Evolutionary conservation across 1,284 basidiomycete species (phyloP), one percentile per base, ranked within the genome.

Genomic region (Leccinum subspadiceum): DNA sequence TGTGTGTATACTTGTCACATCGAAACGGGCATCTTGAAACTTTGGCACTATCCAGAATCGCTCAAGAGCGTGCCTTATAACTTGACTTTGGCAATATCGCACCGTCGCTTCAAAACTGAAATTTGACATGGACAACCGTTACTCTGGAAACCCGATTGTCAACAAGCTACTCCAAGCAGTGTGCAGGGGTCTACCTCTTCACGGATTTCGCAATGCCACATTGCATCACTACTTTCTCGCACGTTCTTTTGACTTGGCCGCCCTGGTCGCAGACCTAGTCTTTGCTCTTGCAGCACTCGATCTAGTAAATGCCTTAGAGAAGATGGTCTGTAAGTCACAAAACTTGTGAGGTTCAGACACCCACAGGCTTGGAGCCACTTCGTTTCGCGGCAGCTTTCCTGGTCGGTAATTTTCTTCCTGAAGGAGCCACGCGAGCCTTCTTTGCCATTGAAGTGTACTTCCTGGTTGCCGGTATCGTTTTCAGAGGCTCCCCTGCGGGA

Each of bases 351-450:
- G 17, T 44, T 54, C 66, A 68, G 26, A 41, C 22, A 53, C 68
- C 6, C 41, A 68, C 68, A 66, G 68, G 74, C 65, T 72, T 73
- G 20, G 61, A 54, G 15, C 66, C 58, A 22, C 68, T 60, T 4
- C 68, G 56, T 46, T 54, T 67, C 13, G 66, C 64, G 64, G 75
- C 69, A 41, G 76, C 75, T 62, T 79, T 78, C 64, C 78, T 77
- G 44, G 77, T 65, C 55, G 77, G 72, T 8, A 64, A 61, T 61
- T 64, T 59, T 70, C 64, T 52, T 69, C 66, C 62, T 70, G 31
- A 64, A 74, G 79, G 82, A 15, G 78, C 76, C 2, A 77, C 70
- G 1, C 78, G 72, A 13, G 70, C 66, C 66, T 78, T 80, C 72
- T 79, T 79, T 29, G 73, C 63, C 37, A 71, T 62, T 3, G 77